These are phyloP conservation scores for Kentomonas sorsogonicus DNA, from an alignment of 208 protist species.

Conservation along the genomic window DNA sequence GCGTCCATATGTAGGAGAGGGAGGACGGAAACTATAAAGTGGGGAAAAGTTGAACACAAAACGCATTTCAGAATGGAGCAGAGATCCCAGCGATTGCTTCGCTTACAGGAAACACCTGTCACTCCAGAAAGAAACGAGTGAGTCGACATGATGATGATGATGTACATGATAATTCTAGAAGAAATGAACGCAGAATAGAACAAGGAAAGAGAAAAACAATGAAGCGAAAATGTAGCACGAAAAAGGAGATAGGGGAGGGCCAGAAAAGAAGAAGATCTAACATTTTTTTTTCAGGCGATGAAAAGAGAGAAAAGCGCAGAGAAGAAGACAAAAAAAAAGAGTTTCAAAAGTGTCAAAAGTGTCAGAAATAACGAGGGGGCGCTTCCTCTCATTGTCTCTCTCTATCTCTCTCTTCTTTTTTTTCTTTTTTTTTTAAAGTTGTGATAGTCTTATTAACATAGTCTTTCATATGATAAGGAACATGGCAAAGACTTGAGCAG, in stretches of 20 bases:
- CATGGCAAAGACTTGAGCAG: too few relatives aligned
- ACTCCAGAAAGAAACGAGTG: constrained; percentile 1
- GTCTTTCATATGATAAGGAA: too few relatives aligned
- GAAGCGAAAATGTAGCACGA: not conserved
- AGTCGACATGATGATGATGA: too few relatives aligned
- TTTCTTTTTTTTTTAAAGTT: not conserved
- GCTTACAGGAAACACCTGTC: not conserved
- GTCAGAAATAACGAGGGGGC: constrained; percentile 3
- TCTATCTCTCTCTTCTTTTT: not conserved
- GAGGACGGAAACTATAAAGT: not conserved
- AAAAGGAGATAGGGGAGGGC: too few relatives aligned
- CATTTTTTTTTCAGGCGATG: too few relatives aligned
- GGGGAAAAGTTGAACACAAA: not conserved
- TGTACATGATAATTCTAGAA: not conserved
- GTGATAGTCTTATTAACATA: too few relatives aligned
- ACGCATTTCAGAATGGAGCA: not conserved
- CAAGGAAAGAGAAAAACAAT: not conserved
- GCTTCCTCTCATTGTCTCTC: constrained; percentile 5
- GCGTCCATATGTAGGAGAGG: not conserved
- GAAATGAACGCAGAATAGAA: not conserved
- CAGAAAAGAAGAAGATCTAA: too few relatives aligned
- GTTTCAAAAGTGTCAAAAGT: not conserved
- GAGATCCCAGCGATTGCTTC: too few relatives aligned
- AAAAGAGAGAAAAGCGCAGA: not conserved
- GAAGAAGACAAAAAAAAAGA: constrained; percentile 7